These are phyloP conservation scores for Lasiosphaeriaceae sp. DNA, from an alignment of 495 filamentous ascomycete species.

Conservation along the genomic window DNA sequence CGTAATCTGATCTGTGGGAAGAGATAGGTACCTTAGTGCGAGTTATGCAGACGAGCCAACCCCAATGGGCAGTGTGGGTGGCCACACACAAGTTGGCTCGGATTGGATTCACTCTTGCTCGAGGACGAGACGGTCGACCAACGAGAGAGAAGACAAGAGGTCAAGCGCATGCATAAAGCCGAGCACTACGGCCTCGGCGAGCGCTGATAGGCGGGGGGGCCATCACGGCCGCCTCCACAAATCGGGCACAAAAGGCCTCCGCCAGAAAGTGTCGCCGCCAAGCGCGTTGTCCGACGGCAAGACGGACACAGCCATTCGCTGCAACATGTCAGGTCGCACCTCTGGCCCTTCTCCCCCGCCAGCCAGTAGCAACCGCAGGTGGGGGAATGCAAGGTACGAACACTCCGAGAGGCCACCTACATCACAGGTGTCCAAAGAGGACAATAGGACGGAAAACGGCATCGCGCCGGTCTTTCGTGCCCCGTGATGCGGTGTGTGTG, in stretches of 20 bases:
- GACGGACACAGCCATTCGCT: conserved; percentile 32
- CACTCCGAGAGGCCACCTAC: conserved; percentile 26
- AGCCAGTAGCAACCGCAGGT: conserved; percentile 25
- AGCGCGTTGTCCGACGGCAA: conserved; percentile 25
- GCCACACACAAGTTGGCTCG: conserved; percentile 6
- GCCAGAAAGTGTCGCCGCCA: conserved; percentile 10
- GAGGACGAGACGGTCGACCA: conserved; percentile 14
- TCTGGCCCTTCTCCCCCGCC: conserved; percentile 1
- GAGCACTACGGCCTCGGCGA: conserved; percentile 12
- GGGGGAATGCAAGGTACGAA: conserved; percentile 28
- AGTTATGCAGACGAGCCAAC: conserved; percentile 14
- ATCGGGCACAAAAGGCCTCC: conserved; percentile 22
- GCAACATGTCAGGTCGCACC: conserved; percentile 22
- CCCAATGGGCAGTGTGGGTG: conserved; percentile 10
- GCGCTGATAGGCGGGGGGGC: conserved; percentile 26
- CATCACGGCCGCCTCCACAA: conserved; percentile 23
- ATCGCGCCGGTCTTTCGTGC: conserved; percentile 14
- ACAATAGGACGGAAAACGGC: conserved; percentile 7
- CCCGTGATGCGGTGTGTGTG: background rate
- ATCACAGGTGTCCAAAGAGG: conserved; percentile 12
- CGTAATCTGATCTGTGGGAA: conserved; percentile 8
- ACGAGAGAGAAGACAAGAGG: conserved; percentile 8
- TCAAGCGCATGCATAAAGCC: conserved; percentile 30
- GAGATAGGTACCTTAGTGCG: conserved; percentile 4
- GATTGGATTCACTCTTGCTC: background rate